These are phyloP conservation scores for Puya raimondii DNA, from an alignment of 176 grass and related monocot genomes.

Conservation along the genomic window DNA sequence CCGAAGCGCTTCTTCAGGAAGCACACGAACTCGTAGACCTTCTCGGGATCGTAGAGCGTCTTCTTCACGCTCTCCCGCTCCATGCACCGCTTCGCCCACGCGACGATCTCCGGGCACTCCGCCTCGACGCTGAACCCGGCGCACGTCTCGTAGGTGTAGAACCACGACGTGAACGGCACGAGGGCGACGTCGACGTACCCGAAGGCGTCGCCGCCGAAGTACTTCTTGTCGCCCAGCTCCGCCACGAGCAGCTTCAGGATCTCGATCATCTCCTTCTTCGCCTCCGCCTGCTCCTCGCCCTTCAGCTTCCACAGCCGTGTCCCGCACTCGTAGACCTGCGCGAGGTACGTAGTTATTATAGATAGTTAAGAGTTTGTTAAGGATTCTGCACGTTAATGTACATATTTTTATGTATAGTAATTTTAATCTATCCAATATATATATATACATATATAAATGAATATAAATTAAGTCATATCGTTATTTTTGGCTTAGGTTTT, in stretches of 20 bases:
- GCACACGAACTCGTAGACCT: conserved; percentile 33
- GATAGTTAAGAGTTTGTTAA: neutral
- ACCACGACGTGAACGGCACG: conserved; percentile 53
- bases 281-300: conserved; percentile 21
- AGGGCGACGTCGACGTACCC: conserved; percentile 60
- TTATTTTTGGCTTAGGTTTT: too few relatives aligned
- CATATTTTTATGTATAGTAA: neutral
- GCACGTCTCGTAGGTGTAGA: conserved; percentile 37
- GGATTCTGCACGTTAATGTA: neutral
- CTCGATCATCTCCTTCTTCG: conserved; percentile 35
- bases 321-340: conserved; percentile 26
- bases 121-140: conserved; percentile 34
- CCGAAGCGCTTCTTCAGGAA: conserved; percentile 31
- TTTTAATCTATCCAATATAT: too few relatives aligned
- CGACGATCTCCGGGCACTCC: conserved; percentile 36
- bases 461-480: too few relatives aligned
- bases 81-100: conserved; percentile 38
- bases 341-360: neutral
- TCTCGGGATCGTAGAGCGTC: conserved; percentile 30
- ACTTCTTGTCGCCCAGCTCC: conserved; percentile 38
- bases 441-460: too few relatives aligned
- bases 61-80: conserved; percentile 38
- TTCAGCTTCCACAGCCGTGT: conserved; percentile 26
- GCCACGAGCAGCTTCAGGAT: conserved; percentile 37
- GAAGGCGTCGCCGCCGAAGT: conserved; percentile 49